Evolutionary conservation across 75 land plant genomes (phyloP), one percentile per base, ranked within the genome.

Genomic region (Sequoia sempervirens): DNA sequence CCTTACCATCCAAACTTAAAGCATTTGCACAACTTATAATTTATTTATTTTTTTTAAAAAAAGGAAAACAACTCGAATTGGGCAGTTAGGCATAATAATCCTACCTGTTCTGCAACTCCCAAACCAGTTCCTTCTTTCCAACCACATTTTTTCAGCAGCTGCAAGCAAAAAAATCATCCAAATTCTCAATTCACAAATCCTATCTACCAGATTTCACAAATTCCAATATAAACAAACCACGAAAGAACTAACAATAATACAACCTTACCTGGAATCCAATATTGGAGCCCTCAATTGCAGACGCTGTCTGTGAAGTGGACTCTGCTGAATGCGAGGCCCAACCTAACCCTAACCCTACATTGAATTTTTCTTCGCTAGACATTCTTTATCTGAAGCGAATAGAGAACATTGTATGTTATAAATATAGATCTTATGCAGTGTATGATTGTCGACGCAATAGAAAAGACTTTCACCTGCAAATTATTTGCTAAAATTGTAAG

Each of bases 71-170:
- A 40, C 5, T 23, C 45, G 26, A 41, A 43, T 40, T 41, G 12
- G 32, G 30, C 4, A 45, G 2, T 45, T 10, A 5, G n/a, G 80
- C 9, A 11, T 40, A 12, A n/a, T 43, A 45, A 23, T 45, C 13
- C 79, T 38, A 87, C 88, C 92, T 93, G 95, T 73, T 92, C 93
- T 66, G 92, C 83, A 30, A 84, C 87, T 26, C 95, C 95, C 74
- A 93, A 88, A 15, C 95, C 95, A 12, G 93, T 90, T 1, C 95
- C 95, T 84, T 93, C 95, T 83, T 90, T 92, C 95, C 95, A 93
- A 23, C 95, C 95, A 15, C 91, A 91, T 82, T 93, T 93, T 87
- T 90, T 92, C 83, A 93, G 66, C 20, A 93, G 82, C 94, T 92
- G 89, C 79, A 86, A 43, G 83, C 73, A 70, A 12, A 5, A 40